Base-by-base conservation (phyloP, 345 rosid species). In the Eucalyptus curtisii region DNA sequence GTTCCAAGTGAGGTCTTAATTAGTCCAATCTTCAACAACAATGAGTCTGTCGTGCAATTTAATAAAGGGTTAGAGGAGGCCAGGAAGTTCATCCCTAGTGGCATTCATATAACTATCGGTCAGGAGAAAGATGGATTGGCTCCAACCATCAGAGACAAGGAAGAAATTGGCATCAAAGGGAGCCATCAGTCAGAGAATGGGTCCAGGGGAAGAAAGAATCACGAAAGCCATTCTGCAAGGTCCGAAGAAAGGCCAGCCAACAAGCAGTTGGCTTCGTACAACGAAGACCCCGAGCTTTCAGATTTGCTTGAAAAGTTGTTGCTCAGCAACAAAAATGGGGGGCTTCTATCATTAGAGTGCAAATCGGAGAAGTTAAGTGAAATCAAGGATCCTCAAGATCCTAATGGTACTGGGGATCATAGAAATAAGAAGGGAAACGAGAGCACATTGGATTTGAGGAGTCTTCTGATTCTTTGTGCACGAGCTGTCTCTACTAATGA, bases 301-400 rank as follows among this genome's bases (percentile, higher is more conserved):
- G 96, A 95, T 76, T 88, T 92, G 96, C 94, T 95, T 86, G 98
- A 96, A 88, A 94, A 92, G 91, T 91, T 94, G 27, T 45, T 93
- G 90, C 89, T 93, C n/a, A 90, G 88, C 86, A 33, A 47, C 12
- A 42, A 87, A 30, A 64, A 49, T 27, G 82, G 88, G 86, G 42
- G 64, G 42, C 42, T 71, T 53, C 45, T 61, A 22, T 7, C 48
- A 10, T 30, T 88, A 45, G 86, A 86, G 66, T 50, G 88, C 49
- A 61, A 42, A 86, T 5, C 87, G 84, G 59, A 88, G 24, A 7
- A 10, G 15, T 59, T 57, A 89, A 88, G 89, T 89, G 66, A 53
- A 88, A 89, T 24, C 87, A 87, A 37, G 87, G 86, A 85, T 42
- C 76, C 44, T 88, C 40, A 88, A 33, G 89, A 57, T 86, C 87